These are phyloP conservation scores for Fusarium bulbicola DNA, from an alignment of 2,329 filamentous ascomycete species.

Conservation along the genomic window DNA sequence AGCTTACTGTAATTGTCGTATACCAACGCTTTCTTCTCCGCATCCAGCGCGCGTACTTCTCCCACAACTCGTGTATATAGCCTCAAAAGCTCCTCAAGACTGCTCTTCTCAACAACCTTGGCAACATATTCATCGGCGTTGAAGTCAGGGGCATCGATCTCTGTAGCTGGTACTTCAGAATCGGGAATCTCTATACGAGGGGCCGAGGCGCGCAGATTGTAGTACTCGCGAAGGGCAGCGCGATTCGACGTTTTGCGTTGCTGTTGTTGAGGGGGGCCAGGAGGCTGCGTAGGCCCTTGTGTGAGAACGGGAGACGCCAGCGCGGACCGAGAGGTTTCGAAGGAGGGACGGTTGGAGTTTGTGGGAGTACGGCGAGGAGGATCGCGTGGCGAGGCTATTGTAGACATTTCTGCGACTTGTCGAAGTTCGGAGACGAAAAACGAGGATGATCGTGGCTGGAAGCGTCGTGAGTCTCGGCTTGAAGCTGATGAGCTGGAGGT, in stretches of 20 bases:
- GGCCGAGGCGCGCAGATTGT: conserved; percentile 71
- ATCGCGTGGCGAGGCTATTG: conserved; percentile 71
- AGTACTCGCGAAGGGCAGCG: conserved; percentile 91
- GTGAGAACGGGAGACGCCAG: conserved; percentile 59
- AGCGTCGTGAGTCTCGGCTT: background rate
- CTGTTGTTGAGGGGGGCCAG: conserved; percentile 11
- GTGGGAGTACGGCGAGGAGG: conserved; percentile 69
- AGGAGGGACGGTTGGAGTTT: conserved; percentile 78
- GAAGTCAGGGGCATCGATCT: conserved; percentile 80
- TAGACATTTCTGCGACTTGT: conserved; percentile 62
- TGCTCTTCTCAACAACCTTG: conserved; percentile 67
- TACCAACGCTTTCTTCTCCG: conserved; percentile 94
- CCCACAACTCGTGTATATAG: conserved; percentile 76
- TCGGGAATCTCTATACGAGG: conserved; percentile 55
- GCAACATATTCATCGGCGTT: conserved; percentile 75
- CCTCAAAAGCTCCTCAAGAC: conserved; percentile 73
- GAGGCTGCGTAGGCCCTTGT: conserved; percentile 32
- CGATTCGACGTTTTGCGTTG: conserved; percentile 71
- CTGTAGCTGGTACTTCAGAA: conserved; percentile 70
- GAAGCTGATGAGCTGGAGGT: conserved; percentile 8
- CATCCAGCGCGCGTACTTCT: conserved; percentile 90
- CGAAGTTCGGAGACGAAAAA: background rate
- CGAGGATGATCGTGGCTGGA: background rate
- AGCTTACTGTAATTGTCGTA: conserved; percentile 99
- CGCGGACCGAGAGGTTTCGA: conserved; percentile 71